Conservation (phyloP, 495 filamentous ascomycete genomes). For the Aspergillus bertholletiae region DNA sequence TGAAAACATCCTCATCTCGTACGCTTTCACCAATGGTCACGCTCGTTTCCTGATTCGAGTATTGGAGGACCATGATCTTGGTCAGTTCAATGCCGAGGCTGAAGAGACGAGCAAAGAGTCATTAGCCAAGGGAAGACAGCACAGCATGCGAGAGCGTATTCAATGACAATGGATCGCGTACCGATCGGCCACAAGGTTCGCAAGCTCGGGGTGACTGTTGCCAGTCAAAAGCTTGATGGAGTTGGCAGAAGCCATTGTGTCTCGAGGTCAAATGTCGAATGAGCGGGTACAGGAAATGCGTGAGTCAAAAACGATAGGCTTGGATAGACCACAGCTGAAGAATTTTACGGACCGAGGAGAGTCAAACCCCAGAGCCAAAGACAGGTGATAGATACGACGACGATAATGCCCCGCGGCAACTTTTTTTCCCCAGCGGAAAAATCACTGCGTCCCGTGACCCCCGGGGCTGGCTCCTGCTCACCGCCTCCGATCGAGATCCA, state of each 20-base stretch:
- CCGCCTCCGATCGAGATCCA: too few relatives aligned
- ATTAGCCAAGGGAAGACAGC: conserved; percentile 10
- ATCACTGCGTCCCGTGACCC: conserved; percentile 32
- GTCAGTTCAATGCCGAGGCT: conserved; percentile 92
- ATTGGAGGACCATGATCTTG: conserved; percentile 90
- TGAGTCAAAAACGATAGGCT: conserved; percentile 1
- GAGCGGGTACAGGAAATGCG: background rate
- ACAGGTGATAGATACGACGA: background rate
- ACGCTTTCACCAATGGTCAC: conserved; percentile 97
- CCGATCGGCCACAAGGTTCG: conserved; percentile 87
- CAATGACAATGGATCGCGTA: conserved; percentile 35
- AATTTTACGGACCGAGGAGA: conserved; percentile 3
- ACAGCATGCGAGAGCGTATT: background rate
- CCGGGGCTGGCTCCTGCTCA: conserved; percentile 14
- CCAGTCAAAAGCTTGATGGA: conserved; percentile 95
- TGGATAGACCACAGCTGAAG: background rate
- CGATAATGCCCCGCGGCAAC: conserved; percentile 21
- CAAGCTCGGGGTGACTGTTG: conserved; percentile 90
- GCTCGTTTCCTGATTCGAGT: conserved; percentile 96
- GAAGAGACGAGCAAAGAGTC: conserved; percentile 1
- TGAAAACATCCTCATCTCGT: conserved; percentile 96
- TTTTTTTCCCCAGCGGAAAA: conserved; percentile 29
- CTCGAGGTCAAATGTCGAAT: background rate
- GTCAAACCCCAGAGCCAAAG: background rate
- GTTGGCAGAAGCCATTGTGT: conserved; percentile 72